Evolutionary conservation across 805 yeast species (phyloP), one percentile per base, ranked within the genome.

Genomic region (Maudiozyma barnettii): DNA sequence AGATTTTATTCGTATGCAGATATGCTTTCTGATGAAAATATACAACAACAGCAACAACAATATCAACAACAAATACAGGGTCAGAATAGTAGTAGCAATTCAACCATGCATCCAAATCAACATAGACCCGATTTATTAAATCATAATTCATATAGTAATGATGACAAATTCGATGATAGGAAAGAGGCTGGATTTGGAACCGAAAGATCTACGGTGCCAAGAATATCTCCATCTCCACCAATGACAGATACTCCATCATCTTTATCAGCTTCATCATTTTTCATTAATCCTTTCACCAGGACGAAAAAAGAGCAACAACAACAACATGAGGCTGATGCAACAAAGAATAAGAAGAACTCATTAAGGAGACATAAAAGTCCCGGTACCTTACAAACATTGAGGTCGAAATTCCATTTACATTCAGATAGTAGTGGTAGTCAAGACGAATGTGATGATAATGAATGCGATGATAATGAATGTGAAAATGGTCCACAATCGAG

Each of bases 1-100:
- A 65, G 71, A 39, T 84, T 84, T 60, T 82, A 78, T 58, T 81
- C 89, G 2, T 86, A 83, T 63, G 95, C 93, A 4, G 95, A 86
- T 56, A 76, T 86, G 75, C 74, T 84, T 51, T 77, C 71, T 53
- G 79, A 77, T 54, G 91, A 83, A 60, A 44, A 45, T 22, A 36
- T 26, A 9, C 29, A 21, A 10, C 20, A 35, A 8, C 23, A 33
- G 19, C 22, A 48, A 18, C 37, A 26, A 40, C 35, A 44, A 35
- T 20, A 21, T 21, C 23, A 44, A 23, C 33, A 31, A n/a, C 43
- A 40, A 33, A 13, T 13, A 21, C 39, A 36, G n/a, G n/a, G n/a
- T n/a, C n/a, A n/a, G n/a, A n/a, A n/a, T n/a, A n/a, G n/a, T n/a
- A n/a, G n/a, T 26, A 20, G 20, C 39, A 36, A 12, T 21, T 12